These are phyloP conservation scores for Sporothrix mexicana DNA, from an alignment of 2,329 filamentous ascomycete species.

Conservation along the genomic window DNA sequence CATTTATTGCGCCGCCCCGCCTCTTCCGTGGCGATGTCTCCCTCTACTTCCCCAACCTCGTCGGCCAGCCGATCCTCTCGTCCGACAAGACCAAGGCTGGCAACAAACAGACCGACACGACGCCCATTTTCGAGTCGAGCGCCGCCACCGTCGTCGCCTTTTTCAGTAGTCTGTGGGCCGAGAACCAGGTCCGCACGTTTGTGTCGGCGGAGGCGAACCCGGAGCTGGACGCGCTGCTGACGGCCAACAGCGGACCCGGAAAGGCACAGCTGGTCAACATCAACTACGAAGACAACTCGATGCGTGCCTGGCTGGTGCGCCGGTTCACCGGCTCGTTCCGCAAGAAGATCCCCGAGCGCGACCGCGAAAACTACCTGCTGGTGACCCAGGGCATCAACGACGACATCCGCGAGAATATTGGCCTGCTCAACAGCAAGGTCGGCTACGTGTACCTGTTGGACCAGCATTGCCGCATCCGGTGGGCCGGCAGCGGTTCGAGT, in stretches of 20 bases:
- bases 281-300: constrained; percentile 82
- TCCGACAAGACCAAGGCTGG: constrained; percentile 48
- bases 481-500: constrained; percentile 82
- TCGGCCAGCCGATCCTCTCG: constrained; percentile 75
- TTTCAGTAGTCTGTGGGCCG: constrained; percentile 85
- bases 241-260: constrained; percentile 50
- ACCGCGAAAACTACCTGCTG: constrained; percentile 67
- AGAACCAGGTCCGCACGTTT: constrained; percentile 78
- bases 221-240: constrained; percentile 68
- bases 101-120: constrained; percentile 77
- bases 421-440: constrained; percentile 85
- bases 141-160: constrained; percentile 77
- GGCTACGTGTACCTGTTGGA: constrained; percentile 95
- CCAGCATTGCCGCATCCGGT: constrained; percentile 83
- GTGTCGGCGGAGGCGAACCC: constrained; percentile 69
- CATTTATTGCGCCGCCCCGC: constrained; percentile 83
- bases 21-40: constrained; percentile 82
- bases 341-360: constrained; percentile 54
- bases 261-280: constrained; percentile 76
- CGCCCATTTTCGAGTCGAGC: constrained; percentile 61
- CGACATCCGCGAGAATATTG: constrained; percentile 67
- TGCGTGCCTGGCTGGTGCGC: constrained; percentile 66
- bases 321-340: constrained; percentile 63
- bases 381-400: constrained; percentile 64
- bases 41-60: constrained; percentile 92